phyloP scores from a whole-genome alignment of 2,329 filamentous ascomycete genomes.

The Cladosporium sp. region DNA sequence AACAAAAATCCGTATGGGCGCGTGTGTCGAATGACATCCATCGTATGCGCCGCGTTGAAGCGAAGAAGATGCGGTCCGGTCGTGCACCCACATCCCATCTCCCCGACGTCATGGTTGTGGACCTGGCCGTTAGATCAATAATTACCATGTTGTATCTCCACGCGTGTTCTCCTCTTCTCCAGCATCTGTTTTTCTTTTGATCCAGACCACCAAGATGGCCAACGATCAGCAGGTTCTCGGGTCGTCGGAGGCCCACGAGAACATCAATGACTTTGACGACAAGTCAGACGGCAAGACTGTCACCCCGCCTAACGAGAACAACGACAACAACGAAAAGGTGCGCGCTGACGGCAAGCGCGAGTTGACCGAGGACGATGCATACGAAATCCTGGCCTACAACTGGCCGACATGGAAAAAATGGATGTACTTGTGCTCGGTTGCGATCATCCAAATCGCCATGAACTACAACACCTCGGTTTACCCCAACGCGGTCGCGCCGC shows the following conservation, averaged over 20 bases:
- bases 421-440: slow-evolving; percentile 50
- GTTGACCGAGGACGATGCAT: slow-evolving; percentile 24
- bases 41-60: not conserved
- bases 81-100: slow-evolving; percentile 13
- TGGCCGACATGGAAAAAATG: slow-evolving; percentile 52
- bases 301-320: slow-evolving; percentile 13
- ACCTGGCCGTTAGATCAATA: slow-evolving; percentile 15
- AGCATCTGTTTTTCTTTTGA: slow-evolving; percentile 8
- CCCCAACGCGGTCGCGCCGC: slow-evolving; percentile 46
- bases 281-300: slow-evolving; percentile 15
- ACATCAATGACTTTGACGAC: slow-evolving; percentile 16
- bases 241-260: not conserved
- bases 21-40: slow-evolving; percentile 1
- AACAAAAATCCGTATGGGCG: slow-evolving; percentile 16
- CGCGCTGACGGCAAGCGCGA: slow-evolving; percentile 27
- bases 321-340: not conserved
- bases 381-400: slow-evolving; percentile 47
- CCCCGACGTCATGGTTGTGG: slow-evolving; percentile 19
- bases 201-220: slow-evolving; percentile 11
- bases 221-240: slow-evolving; percentile 17
- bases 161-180: slow-evolving; percentile 14
- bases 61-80: slow-evolving; percentile 9
- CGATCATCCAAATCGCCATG: slow-evolving; percentile 53
- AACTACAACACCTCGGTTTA: slow-evolving; percentile 56
- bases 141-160: slow-evolving; percentile 18